A percentile compares a stretch with the other conserved stretches of the same genome.
phyloP scores from a whole-genome alignment of 495 filamentous ascomycete genomes.

The Ascodesmis nigricans region DNA sequence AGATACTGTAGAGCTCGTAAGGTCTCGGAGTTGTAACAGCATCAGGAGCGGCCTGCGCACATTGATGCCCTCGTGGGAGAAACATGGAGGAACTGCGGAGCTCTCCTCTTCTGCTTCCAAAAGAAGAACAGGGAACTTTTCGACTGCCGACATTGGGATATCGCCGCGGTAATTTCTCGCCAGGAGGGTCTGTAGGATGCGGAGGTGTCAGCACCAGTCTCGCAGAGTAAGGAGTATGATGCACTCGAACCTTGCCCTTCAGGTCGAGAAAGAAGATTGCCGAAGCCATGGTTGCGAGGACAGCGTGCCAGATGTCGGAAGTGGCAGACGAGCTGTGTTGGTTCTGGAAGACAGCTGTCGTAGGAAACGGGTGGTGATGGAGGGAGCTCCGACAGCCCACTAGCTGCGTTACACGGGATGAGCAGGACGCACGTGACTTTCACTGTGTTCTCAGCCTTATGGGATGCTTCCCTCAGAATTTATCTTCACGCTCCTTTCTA shows the following conservation, averaged over 20 bases:
- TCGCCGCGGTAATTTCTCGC: constrained; percentile 98
- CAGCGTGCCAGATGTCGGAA: too few relatives aligned
- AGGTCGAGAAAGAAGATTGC: constrained; percentile 97
- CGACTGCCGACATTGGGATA: constrained; percentile 97
- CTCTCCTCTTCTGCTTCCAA: constrained; percentile 99
- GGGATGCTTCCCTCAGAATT: too few relatives aligned
- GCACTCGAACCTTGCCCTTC: constrained; percentile 71
- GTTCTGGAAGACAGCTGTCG: too few relatives aligned
- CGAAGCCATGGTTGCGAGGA: constrained; percentile 92
- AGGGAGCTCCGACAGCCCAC: too few relatives aligned
- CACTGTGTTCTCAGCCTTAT: too few relatives aligned
- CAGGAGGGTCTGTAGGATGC: constrained; percentile 55
- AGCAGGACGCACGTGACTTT: too few relatives aligned
- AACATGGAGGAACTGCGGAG: constrained; percentile 91
- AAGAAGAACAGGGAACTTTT: constrained; percentile 92
- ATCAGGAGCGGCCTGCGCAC: constrained; percentile 29
- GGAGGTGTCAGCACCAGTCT: constrained; percentile 20
- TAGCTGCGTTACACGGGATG: too few relatives aligned
- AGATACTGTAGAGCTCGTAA: constrained; percentile 46
- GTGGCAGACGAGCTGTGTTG: too few relatives aligned
- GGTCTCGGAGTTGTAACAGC: background rate
- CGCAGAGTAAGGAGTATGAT: background rate
- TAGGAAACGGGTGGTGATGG: too few relatives aligned
- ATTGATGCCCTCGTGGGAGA: constrained; percentile 97
- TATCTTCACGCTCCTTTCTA: too few relatives aligned